Evolutionary conservation across 805 yeast genomes (phyloP).

Genomic region (Nakazawaea ernobii): DNA sequence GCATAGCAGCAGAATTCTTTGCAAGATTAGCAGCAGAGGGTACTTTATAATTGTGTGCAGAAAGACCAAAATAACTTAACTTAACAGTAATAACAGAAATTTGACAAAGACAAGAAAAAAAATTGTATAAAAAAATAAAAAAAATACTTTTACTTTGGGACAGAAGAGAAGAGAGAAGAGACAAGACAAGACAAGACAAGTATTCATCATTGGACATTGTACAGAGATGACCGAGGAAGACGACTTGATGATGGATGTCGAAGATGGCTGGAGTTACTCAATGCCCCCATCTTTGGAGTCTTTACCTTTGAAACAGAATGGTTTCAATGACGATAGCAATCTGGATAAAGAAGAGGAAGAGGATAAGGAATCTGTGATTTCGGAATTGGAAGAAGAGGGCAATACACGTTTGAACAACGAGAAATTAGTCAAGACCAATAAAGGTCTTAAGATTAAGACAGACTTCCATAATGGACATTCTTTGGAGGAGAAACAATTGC

Average conservation of each 20-base stretch:
- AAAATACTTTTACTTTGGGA: too few relatives aligned
- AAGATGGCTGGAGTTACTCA: slow-evolving; percentile 16
- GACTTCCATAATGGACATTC: neutral
- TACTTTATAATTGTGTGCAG: neutral
- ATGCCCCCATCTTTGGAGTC: slow-evolving; percentile 15
- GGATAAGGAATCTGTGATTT: slow-evolving; percentile 8
- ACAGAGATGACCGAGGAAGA: slow-evolving; percentile 11
- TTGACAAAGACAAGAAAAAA: too few relatives aligned
- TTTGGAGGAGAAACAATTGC: neutral
- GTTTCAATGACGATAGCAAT: neutral
- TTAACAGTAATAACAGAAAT: too few relatives aligned
- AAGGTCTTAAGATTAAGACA: neutral
- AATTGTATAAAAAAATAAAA: too few relatives aligned
- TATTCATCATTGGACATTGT: too few relatives aligned
- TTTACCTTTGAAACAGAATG: slow-evolving; percentile 4
- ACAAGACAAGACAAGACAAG: too few relatives aligned
- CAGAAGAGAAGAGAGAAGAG: too few relatives aligned
- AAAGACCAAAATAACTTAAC: too few relatives aligned
- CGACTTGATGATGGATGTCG: slow-evolving; percentile 4
- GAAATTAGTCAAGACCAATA: too few relatives aligned
- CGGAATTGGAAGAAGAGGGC: slow-evolving; percentile 6
- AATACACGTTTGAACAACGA: too few relatives aligned
- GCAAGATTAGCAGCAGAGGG: slow-evolving; percentile 11
- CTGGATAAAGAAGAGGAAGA: slow-evolving; percentile 3
- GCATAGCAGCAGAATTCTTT: slow-evolving; percentile 24